These are phyloP conservation scores for Hericium alpestre DNA, from an alignment of 768 basidiomycete genomes.

Conservation along the genomic window DNA sequence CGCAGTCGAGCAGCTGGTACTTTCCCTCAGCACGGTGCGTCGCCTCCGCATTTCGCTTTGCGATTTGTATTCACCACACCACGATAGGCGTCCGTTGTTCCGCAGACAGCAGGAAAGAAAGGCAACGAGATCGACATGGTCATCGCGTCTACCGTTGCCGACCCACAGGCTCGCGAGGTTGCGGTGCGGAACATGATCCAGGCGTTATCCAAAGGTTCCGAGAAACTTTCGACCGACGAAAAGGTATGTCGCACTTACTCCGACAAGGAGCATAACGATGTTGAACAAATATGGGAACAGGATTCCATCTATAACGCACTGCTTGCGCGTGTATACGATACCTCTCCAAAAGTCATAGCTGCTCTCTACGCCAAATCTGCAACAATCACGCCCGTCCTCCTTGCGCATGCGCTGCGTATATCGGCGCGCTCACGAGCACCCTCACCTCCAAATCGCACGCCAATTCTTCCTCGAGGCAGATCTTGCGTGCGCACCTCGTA, in stretches of 20 bases:
- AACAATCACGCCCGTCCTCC: slow-evolving; percentile 34
- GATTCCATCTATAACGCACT: slow-evolving; percentile 53
- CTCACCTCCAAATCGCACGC: slow-evolving; percentile 18
- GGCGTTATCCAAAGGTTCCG: slow-evolving; percentile 18
- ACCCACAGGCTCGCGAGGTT: slow-evolving; percentile 43
- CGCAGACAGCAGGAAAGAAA: not conserved
- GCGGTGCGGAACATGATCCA: slow-evolving; percentile 52
- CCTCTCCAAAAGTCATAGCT: slow-evolving; percentile 47
- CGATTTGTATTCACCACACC: too few relatives aligned
- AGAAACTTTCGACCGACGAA: slow-evolving; percentile 27
- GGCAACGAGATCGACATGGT: slow-evolving; percentile 23
- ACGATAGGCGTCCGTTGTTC: too few relatives aligned
- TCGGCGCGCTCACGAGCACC: slow-evolving; percentile 31
- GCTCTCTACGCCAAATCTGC: slow-evolving; percentile 51
- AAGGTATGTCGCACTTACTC: slow-evolving; percentile 24
- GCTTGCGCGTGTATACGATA: slow-evolving; percentile 59
- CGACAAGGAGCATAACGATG: not conserved
- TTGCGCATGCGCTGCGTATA: slow-evolving; percentile 32
- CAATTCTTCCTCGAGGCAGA: slow-evolving; percentile 32
- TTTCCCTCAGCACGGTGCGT: slow-evolving; percentile 49
- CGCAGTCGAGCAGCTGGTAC: slow-evolving; percentile 40
- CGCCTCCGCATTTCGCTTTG: not conserved
- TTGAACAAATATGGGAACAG: slow-evolving; percentile 21
- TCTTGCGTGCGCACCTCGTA: slow-evolving; percentile 43
- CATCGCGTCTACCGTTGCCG: slow-evolving; percentile 51